Percentiles rank a stretch among this genome's conserved stretches.
phyloP scores from a whole-genome alignment of 345 rosid genomes.

The Citropsis articulata region DNA sequence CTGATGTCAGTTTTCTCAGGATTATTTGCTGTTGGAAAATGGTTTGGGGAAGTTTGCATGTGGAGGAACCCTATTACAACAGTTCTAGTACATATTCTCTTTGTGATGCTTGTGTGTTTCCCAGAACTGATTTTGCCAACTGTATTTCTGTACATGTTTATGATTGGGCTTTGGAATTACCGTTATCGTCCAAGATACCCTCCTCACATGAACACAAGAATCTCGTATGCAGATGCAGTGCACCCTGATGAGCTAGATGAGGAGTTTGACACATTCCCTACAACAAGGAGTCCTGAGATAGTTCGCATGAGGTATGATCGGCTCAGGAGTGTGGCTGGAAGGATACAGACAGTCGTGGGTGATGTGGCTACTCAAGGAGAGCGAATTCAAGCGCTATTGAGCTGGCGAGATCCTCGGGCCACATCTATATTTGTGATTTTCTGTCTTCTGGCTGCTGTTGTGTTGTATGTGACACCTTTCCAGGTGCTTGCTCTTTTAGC shows the following conservation, averaged over 20 bases:
- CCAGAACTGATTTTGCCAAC: constrained; percentile 87
- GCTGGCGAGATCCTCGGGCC: constrained; percentile 97
- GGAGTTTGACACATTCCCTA: constrained; percentile 86
- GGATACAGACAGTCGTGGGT: constrained; percentile 82
- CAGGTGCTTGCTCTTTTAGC: constrained; percentile 56
- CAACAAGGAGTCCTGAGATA: constrained; percentile 40
- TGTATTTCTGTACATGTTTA: constrained; percentile 66
- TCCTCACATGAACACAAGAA: constrained; percentile 83
- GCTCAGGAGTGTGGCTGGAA: constrained; percentile 75
- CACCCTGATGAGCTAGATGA: constrained; percentile 85
- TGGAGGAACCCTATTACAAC: constrained; percentile 83
- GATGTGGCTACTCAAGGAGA: constrained; percentile 96
- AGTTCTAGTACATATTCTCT: constrained; percentile 56
- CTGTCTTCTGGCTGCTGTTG: constrained; percentile 64
- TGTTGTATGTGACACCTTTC: constrained; percentile 72
- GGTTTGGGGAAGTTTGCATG: constrained; percentile 80
- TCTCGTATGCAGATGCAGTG: constrained; percentile 68
- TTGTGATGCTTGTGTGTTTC: constrained; percentile 56
- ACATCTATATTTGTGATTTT: constrained; percentile 61
- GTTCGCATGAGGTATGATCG: constrained; percentile 78
- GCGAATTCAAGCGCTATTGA: constrained; percentile 66
- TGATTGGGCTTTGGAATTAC: constrained; percentile 83
- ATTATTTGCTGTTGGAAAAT: constrained; percentile 54
- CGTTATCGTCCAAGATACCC: constrained; percentile 72
- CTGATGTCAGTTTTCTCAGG: constrained; percentile 62